These are phyloP conservation scores for Ophiostoma sp. DNA, from an alignment of 2,329 filamentous ascomycete genomes.

Conservation along the genomic window DNA sequence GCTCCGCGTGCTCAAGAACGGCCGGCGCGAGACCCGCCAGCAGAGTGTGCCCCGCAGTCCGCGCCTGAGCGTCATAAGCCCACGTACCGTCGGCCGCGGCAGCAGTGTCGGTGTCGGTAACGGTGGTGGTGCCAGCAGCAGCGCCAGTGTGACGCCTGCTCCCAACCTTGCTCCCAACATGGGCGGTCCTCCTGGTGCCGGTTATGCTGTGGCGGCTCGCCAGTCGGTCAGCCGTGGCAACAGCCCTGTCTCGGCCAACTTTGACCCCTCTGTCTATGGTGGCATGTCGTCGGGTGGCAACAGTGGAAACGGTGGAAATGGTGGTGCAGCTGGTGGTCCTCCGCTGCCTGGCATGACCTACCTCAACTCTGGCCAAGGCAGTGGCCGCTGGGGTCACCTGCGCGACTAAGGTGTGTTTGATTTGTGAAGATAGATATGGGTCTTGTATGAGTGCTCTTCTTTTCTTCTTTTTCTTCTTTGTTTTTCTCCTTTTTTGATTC, in stretches of 20 bases:
- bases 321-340: constrained; percentile 16
- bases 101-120: constrained; percentile 33
- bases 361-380: constrained; percentile 42
- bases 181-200: not conserved
- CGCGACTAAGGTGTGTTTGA: constrained; percentile 38
- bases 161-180: constrained; percentile 35
- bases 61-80: constrained; percentile 55
- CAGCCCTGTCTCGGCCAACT: constrained; percentile 45
- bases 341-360: constrained; percentile 42
- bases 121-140: constrained; percentile 33
- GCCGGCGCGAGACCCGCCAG: constrained; percentile 57
- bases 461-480: not conserved
- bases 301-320: not conserved
- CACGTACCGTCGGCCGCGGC: constrained; percentile 38
- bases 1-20: constrained; percentile 48
- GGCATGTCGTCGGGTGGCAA: not conserved
- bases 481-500: not conserved
- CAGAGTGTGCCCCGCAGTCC: constrained; percentile 60
- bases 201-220: constrained; percentile 10
- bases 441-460: not conserved
- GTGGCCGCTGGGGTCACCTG: constrained; percentile 48
- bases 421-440: not conserved
- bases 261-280: constrained; percentile 37
- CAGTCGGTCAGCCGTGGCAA: constrained; percentile 47
- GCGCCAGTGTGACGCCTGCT: not conserved